Conservation (phyloP, 108 stramenopile genomes). For the Fragilaria crotonensis region DNA sequence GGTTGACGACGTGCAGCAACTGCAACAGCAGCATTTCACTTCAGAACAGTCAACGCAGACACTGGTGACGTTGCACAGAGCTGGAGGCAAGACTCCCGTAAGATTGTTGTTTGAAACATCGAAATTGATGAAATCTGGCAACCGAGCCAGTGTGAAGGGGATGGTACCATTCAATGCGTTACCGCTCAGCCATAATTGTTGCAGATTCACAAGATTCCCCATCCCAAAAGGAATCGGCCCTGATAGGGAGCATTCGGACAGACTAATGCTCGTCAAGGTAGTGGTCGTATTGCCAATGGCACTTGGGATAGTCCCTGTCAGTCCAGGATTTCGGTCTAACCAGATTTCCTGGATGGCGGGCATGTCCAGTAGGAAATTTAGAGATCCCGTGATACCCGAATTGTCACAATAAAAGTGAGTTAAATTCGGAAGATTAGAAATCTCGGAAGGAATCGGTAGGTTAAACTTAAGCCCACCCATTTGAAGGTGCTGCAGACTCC, state of each 20-base stretch:
- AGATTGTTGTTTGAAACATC: not conserved
- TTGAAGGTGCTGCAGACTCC: constrained; percentile 18
- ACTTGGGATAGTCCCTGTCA: constrained; percentile 1
- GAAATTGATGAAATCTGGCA: not conserved
- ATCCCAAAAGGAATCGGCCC: constrained; percentile 4
- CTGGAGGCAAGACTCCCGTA: not conserved
- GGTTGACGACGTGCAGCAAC: not conserved
- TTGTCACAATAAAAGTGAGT: not conserved
- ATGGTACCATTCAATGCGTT: constrained; percentile 1
- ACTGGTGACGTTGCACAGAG: not conserved
- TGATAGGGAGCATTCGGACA: not conserved
- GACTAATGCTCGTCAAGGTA: constrained; percentile 1
- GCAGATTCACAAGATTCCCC: not conserved
- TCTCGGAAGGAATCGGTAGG: constrained; percentile 8
- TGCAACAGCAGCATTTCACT: not conserved
- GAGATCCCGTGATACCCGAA: not conserved
- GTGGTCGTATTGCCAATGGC: not conserved
- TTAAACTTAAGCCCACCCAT: constrained; percentile 35
- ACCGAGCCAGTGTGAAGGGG: not conserved
- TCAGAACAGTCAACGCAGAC: not conserved
- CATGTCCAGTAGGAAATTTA: not conserved
- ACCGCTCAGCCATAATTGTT: not conserved
- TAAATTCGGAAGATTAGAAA: not conserved
- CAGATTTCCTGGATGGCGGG: constrained; percentile 3
- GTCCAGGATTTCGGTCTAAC: constrained; percentile 1